Evolutionary conservation across 2,329 filamentous ascomycete genomes (phyloP).

Genomic region (Penicillium sp.): DNA sequence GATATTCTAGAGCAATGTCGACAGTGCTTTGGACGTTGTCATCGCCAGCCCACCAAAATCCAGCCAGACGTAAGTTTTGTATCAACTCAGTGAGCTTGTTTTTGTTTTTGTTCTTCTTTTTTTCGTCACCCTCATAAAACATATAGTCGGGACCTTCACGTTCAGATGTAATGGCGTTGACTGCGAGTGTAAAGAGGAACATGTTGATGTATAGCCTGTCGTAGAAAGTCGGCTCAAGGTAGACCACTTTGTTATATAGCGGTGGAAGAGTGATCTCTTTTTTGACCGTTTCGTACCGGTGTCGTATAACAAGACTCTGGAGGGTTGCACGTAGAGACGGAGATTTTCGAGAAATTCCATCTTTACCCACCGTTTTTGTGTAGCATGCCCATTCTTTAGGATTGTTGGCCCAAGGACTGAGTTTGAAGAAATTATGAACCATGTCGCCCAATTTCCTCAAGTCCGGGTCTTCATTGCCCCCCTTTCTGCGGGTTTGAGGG

Average conservation of each 20-base stretch:
- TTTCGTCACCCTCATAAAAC: conserved; percentile 63
- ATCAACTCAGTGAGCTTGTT: conserved; percentile 62
- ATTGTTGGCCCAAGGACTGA: conserved; percentile 74
- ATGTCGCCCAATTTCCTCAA: conserved; percentile 55
- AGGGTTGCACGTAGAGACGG: conserved; percentile 63
- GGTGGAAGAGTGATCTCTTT: conserved; percentile 65
- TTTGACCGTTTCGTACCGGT: conserved; percentile 69
- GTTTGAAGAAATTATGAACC: conserved; percentile 69
- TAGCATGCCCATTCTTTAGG: conserved; percentile 72
- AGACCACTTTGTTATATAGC: conserved; percentile 68
- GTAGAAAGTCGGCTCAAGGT: conserved; percentile 78
- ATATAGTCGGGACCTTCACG: conserved; percentile 82
- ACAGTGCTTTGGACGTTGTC: conserved; percentile 65
- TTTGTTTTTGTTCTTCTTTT: conserved; percentile 59
- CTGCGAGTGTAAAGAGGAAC: conserved; percentile 79
- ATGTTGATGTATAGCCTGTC: conserved; percentile 81
- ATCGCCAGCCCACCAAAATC: conserved; percentile 84
- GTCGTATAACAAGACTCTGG: conserved; percentile 79
- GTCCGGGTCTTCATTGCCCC: conserved; percentile 30
- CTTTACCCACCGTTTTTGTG: conserved; percentile 60
- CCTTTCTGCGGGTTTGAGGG: conserved; percentile 37
- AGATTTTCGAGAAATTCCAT: conserved; percentile 50
- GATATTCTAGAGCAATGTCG: conserved; percentile 66
- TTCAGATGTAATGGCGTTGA: conserved; percentile 87
- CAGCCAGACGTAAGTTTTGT: conserved; percentile 75